Base-by-base conservation (phyloP, 2,329 filamentous ascomycete species). In the Penicillium frequentans region DNA sequence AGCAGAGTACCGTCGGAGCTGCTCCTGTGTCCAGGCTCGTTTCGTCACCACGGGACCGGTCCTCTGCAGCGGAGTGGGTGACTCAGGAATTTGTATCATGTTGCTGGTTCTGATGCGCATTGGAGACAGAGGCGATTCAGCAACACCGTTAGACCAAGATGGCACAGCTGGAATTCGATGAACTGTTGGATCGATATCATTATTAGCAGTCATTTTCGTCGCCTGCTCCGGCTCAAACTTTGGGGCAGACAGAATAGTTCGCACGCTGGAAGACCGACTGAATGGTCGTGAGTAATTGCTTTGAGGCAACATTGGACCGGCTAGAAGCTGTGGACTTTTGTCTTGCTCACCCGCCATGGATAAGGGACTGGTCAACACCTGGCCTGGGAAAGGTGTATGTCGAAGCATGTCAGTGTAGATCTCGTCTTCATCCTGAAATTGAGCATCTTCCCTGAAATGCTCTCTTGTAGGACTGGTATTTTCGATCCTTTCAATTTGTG, bases 211-310 rank as follows among this genome's bases (percentile, higher is more conserved):
- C 31, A n/a, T 42, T 26, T 58, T 55, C 21, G 46, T 49, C 6
- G 52, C 37, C 24, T 57, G 33, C 6, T 39, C 47, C 14, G 52
- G 53, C 35, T 58, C 31, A 9, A 49, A 31, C 44, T 59, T 62
- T 31, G 57, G 63, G 0, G 52, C 50, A 29, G 60, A 55, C 8
- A 64, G 23, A 14, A 66, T 60, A 1, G 66, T 69, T 10, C 64
- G 63, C 10, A 65, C 55, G 56, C 68, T 73, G 1, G 73, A 73
- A 33, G 71, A 66, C 29, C 70, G 70, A 56, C 67, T 68, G 47
- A 75, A 71, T 0, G 73, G 73, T 16, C 73, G 69, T 8, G 73
- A 75, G 54, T 74, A 76, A 44, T 75, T 76, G 55, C 58, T 73
- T 16, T 55, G 66, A 19, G 60, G 53, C 5, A 56, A 47, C 1